These are phyloP conservation scores for Pythium pyrilobum DNA, from an alignment of 352 stramenopile species.

Conservation along the genomic window DNA sequence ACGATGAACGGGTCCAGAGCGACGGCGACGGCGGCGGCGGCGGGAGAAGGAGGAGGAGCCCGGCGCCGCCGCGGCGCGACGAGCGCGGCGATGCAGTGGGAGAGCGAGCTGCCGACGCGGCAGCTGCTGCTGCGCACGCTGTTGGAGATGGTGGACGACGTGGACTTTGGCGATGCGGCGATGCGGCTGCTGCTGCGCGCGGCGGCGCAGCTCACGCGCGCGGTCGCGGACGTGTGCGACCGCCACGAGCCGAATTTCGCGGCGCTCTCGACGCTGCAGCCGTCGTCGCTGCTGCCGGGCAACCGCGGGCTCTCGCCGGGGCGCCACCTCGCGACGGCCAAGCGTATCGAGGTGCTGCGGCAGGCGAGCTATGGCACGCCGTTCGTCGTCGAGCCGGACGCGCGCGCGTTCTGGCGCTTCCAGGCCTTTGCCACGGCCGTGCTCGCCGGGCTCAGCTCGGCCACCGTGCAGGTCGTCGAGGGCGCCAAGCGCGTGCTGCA, in stretches of 20 bases:
- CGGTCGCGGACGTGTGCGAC: conserved; percentile 41
- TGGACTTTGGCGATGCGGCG: conserved; percentile 62
- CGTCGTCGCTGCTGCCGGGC: conserved; percentile 69
- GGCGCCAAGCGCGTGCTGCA: conserved; percentile 40
- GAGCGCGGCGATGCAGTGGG: conserved; percentile 15
- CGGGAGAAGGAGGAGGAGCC: conserved; percentile 11
- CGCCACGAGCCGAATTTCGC: conserved; percentile 60
- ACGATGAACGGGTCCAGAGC: conserved; percentile 2
- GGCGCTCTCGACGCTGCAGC: conserved; percentile 61
- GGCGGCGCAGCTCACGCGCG: conserved; percentile 47
- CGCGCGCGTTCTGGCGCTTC: conserved; percentile 48
- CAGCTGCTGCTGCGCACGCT: conserved; percentile 56
- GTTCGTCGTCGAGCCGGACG: conserved; percentile 33
- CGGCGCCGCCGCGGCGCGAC: background rate
- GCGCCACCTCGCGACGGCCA: conserved; percentile 69
- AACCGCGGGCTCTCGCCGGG: conserved; percentile 74
- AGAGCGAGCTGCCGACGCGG: conserved; percentile 40
- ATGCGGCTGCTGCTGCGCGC: conserved; percentile 50
- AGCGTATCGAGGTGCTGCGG: conserved; percentile 72
- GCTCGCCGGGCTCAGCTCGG: conserved; percentile 57
- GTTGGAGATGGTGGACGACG: conserved; percentile 70
- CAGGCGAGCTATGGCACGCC: conserved; percentile 70
- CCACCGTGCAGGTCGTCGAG: conserved; percentile 53
- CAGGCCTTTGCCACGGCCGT: conserved; percentile 61
- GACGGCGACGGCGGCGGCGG: conserved; percentile 1